phyloP scores from a whole-genome alignment of 2,329 filamentous ascomycete genomes.

The Blumeria graminis region DNA sequence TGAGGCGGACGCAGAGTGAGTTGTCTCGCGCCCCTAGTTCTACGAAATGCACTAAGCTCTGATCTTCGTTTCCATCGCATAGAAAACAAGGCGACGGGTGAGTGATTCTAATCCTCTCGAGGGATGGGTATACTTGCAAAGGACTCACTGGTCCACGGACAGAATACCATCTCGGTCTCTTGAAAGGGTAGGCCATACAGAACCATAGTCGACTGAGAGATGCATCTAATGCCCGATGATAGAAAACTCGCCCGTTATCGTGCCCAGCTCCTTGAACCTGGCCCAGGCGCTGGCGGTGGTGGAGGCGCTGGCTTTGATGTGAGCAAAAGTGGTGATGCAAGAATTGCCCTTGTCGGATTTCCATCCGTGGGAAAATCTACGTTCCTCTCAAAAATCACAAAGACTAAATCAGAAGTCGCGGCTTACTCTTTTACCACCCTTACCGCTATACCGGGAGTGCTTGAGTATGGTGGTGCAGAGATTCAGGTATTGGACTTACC shows the following conservation, averaged over 20 bases:
- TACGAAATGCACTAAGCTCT: not conserved
- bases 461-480: constrained; percentile 93
- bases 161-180: constrained; percentile 95
- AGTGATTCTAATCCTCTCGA: constrained; percentile 14
- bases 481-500: constrained; percentile 95
- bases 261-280: constrained; percentile 82
- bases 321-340: constrained; percentile 84
- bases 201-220: not conserved
- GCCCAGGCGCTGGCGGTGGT: constrained; percentile 31
- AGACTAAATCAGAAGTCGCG: constrained; percentile 87
- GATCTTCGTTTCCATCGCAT: not conserved
- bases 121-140: too few relatives aligned
- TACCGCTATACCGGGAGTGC: constrained; percentile 86
- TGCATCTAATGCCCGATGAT: constrained; percentile 3
- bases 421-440: constrained; percentile 95
- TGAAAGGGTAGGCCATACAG: constrained; percentile 64
- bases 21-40: constrained; percentile 3
- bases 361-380: constrained; percentile 97
- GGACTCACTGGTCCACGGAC: not conserved
- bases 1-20: constrained; percentile 94
- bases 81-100: constrained; percentile 99
- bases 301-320: constrained; percentile 56
- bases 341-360: constrained; percentile 95
- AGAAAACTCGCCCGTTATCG: constrained; percentile 90
- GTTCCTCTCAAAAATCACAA: constrained; percentile 95